phyloP scores from a whole-genome alignment of 23 red algal species.

The Gracilaria gracilis region DNA sequence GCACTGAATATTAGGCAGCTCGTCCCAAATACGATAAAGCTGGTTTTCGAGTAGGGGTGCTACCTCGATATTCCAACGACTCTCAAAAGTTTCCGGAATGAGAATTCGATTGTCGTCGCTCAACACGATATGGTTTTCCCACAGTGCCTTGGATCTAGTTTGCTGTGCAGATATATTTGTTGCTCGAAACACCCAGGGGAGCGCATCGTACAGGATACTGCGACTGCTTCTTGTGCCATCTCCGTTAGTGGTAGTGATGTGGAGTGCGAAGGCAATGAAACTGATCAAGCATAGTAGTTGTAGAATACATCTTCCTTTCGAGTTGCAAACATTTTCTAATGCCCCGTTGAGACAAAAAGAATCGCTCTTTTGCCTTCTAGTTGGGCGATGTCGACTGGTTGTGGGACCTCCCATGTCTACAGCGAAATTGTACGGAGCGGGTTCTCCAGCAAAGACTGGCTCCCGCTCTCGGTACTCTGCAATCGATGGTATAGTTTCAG shows the following conservation, averaged over 20 bases:
- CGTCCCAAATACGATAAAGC: conserved; percentile 43
- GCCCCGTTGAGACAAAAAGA: background rate
- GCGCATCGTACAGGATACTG: background rate
- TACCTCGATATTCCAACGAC: conserved; percentile 56
- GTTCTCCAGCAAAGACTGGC: background rate
- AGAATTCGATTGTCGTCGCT: conserved; percentile 42
- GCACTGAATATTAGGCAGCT: conserved; percentile 4
- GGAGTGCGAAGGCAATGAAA: background rate
- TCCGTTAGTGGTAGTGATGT: background rate
- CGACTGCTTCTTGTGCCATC: background rate
- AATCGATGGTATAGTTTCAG: background rate
- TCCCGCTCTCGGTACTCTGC: background rate
- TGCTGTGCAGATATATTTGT: conserved; percentile 7
- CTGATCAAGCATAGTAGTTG: background rate
- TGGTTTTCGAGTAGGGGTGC: conserved; percentile 60
- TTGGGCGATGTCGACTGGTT: background rate
- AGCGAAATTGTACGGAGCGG: background rate
- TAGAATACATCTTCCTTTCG: background rate
- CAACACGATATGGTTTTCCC: conserved; percentile 51
- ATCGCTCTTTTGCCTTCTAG: background rate
- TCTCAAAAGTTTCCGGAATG: conserved; percentile 70
- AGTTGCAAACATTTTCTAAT: background rate
- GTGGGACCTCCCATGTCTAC: background rate
- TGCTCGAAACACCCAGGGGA: conserved; percentile 6
- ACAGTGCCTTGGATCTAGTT: conserved; percentile 27